Percentiles rank a stretch among this genome's conserved stretches.
These are phyloP conservation scores for Calonectria henricotiae DNA, from an alignment of 2,329 filamentous ascomycete species.

Conservation along the genomic window DNA sequence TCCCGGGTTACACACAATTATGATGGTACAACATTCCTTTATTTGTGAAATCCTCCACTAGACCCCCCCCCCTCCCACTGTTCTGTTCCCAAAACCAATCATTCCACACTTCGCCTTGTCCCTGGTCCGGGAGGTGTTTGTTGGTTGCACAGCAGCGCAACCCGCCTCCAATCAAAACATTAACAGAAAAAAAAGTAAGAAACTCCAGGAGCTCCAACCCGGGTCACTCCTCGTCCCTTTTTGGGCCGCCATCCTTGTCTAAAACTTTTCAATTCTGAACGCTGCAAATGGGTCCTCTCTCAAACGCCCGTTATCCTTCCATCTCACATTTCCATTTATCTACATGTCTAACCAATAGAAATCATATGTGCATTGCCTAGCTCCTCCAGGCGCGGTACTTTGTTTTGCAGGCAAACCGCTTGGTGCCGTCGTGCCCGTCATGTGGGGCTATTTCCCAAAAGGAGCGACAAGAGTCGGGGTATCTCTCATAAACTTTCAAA, in stretches of 20 bases:
- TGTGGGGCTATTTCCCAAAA: conserved; percentile 41
- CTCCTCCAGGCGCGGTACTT: conserved; percentile 29
- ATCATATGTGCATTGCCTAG: conserved; percentile 40
- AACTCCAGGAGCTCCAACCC: conserved; percentile 46
- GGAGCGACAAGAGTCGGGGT: conserved; percentile 54
- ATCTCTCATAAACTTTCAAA: conserved; percentile 45
- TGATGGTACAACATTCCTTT: conserved; percentile 46
- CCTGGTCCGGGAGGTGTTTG: conserved; percentile 38
- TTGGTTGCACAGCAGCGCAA: conserved; percentile 34
- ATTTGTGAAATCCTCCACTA: conserved; percentile 42
- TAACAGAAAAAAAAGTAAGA: conserved; percentile 40
- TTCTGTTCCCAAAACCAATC: conserved; percentile 44
- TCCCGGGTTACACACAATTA: conserved; percentile 40
- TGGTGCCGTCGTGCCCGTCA: conserved; percentile 49
- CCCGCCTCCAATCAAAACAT: conserved; percentile 35
- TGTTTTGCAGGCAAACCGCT: conserved; percentile 35
- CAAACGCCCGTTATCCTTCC: conserved; percentile 44
- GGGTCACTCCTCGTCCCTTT: conserved; percentile 40
- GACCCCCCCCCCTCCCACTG: conserved; percentile 29
- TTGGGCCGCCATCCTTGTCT: conserved; percentile 45
- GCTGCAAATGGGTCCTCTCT: conserved; percentile 42
- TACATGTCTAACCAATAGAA: conserved; percentile 51
- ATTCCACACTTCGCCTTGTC: conserved; percentile 37
- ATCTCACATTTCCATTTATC: conserved; percentile 38
- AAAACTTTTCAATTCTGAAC: conserved; percentile 50